Evolutionary conservation across 345 rosid genomes (phyloP).

Genomic region (Citrus unshiu): DNA sequence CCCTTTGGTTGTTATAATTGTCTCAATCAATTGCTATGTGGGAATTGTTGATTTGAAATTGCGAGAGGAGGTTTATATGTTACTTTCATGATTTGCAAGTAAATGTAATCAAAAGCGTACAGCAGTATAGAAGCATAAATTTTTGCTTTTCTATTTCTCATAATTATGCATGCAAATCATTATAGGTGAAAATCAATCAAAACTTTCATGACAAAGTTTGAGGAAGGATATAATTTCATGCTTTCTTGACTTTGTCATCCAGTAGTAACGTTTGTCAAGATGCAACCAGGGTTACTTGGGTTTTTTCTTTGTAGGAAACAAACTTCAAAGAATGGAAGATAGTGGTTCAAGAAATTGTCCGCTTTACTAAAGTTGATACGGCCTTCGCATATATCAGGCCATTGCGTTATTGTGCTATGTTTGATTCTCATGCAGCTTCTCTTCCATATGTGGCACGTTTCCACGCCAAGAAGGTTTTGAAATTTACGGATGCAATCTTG

Average conservation of each 20-base stretch:
- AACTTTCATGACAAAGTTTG: background rate
- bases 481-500: slow-evolving; percentile 74
- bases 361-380: slow-evolving; percentile 51
- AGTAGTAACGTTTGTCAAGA: background rate
- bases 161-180: background rate
- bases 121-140: background rate
- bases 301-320: slow-evolving; percentile 52
- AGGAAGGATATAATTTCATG: background rate
- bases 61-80: background rate
- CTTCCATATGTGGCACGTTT: slow-evolving; percentile 66
- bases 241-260: background rate
- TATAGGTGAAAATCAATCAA: background rate
- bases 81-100: background rate
- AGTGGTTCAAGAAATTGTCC: slow-evolving; percentile 77
- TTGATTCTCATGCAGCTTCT: slow-evolving; percentile 77
- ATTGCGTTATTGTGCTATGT: slow-evolving; percentile 58
- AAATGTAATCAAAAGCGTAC: background rate
- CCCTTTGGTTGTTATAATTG: background rate
- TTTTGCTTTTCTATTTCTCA: background rate
- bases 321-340: slow-evolving; percentile 89
- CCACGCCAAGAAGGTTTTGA: slow-evolving; percentile 81
- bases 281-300: background rate
- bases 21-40: background rate
- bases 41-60: background rate
- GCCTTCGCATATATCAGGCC: slow-evolving; percentile 54